Evolutionary conservation across 371 early-diverging fungal species (phyloP), one percentile per base, ranked within the genome.

Genomic region (Mortierella sp.): DNA sequence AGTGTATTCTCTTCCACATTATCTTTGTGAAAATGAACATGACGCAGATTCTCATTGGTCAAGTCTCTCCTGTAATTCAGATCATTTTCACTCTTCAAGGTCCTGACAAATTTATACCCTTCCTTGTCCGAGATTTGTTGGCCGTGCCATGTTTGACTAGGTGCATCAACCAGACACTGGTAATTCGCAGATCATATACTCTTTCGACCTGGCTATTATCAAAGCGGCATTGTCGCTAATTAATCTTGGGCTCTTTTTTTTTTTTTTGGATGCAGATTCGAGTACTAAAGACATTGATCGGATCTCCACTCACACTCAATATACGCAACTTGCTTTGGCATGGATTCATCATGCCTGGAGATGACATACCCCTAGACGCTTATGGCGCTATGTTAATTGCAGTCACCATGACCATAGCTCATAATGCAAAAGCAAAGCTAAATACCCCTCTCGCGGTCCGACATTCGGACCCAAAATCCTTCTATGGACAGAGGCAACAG

Each of bases 261-360:
- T 8, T 28, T 13, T 21, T 22, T 8, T 28, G 28, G 28, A 2
- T 28, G 28, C 70, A 82, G 83, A 67, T 77, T 32, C 41, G 47
- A n/a, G 53, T 68, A 4, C 45, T 83, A 3, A 74, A 70, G 66
- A 74, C 69, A 11, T 52, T 83, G 63, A 63, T 83, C 16, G 83
- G 83, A 28, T 74, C 77, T 8, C 83, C 83, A 4, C n/a, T 70
- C 7, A 77, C 78, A 0, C 77, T 83, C 24, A 83, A 83, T 32
- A 66, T 83, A 40, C 67, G 83, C 9, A 83, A 83, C 63, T 33
- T 83, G 28, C 71, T 77, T 15, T 83, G 83, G 83, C 83, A 83
- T 67, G 83, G 83, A 22, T 83, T 83, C 24, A 75, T 83, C 5
- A 59, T 65, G 1, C 75, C 74, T 0, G 33, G 61, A 4, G 83